These are phyloP conservation scores for Byssoonygena ceratinophila DNA, from an alignment of 2,329 filamentous ascomycete genomes.

Conservation along the genomic window DNA sequence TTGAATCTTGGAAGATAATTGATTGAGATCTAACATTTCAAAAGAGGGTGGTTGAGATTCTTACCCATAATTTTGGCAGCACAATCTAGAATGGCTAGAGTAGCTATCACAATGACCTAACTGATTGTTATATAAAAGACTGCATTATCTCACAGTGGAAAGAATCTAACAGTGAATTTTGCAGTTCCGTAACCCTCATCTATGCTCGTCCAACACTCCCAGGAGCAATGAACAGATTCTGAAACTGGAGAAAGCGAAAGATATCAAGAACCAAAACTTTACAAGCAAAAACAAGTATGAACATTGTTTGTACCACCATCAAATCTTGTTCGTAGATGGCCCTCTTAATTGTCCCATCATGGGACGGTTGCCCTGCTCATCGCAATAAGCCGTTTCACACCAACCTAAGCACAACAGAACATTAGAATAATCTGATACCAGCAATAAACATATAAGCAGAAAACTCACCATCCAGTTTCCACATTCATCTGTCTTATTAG, in stretches of 20 bases:
- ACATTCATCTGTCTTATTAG: conserved; percentile 67
- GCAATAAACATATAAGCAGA: background rate
- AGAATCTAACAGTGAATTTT: background rate
- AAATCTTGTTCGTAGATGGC: background rate
- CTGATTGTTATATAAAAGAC: too few relatives aligned
- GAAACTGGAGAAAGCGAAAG: background rate
- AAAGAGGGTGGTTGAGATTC: too few relatives aligned
- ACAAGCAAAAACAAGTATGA: background rate
- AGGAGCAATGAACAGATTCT: background rate
- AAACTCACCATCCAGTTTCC: conserved; percentile 77
- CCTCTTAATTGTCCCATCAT: conserved; percentile 24
- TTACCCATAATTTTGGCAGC: background rate
- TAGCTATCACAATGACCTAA: background rate
- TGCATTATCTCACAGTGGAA: background rate
- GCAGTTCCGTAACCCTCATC: background rate
- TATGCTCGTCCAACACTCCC: background rate
- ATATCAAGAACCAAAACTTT: background rate
- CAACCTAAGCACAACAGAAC: conserved; percentile 44
- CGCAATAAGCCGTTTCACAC: conserved; percentile 64
- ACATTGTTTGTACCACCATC: background rate
- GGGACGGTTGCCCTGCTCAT: conserved; percentile 72
- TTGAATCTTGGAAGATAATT: too few relatives aligned
- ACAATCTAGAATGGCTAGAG: background rate
- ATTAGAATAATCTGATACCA: background rate
- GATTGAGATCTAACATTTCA: too few relatives aligned